Evolutionary conservation across 1,284 basidiomycete genomes (phyloP), one percentile per base, ranked within the genome.

Genomic region (Coniferiporia weirii): DNA sequence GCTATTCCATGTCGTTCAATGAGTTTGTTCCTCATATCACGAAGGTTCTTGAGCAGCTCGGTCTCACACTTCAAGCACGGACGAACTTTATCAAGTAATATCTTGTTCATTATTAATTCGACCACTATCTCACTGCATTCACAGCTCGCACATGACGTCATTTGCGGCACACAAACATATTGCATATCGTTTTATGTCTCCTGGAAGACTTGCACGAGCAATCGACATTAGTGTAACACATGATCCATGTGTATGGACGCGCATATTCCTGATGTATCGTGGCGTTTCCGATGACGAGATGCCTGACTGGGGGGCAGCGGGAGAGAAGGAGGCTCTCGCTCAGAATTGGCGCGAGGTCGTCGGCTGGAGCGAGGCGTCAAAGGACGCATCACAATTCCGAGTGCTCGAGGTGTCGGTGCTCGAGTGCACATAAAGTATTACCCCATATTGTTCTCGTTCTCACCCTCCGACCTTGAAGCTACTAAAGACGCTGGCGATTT

Each of bases 111-210:
- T 5, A 27, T 27, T 27, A 27, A 27, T 27, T 3, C 27, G 27
- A 27, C 27, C 27, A 27, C 27, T 27, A 27, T 27, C 27, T 27
- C 27, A 27, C 27, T 27, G 27, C 59, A 52, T 38, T 50, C 56
- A 27, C 65, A 91, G 88, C 70, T 84, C 86, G 70, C 89, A 91
- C 71, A 76, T 91, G 64, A 75, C 82, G 32, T 72, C 82, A 3
- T 91, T 91, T 69, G 73, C 83, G 12, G 74, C 76, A 4, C 89
- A 92, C 72, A 87, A 85, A 68, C 89, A 92, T 70, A 88, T 92
- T 62, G 90, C 89, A 10, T 92, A 91, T 68, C 83, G 89, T n/a
- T 91, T 92, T 72, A 79, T 92, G 64, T 79, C 83, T 8, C 90
- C 89, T 2, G 76, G 77, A 61, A 85, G 82, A 64, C 86, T 92